Percentiles rank a stretch among this genome's conserved stretches.
phyloP scores from a whole-genome alignment of 768 basidiomycete genomes.

The Phaeolepiota aurea region DNA sequence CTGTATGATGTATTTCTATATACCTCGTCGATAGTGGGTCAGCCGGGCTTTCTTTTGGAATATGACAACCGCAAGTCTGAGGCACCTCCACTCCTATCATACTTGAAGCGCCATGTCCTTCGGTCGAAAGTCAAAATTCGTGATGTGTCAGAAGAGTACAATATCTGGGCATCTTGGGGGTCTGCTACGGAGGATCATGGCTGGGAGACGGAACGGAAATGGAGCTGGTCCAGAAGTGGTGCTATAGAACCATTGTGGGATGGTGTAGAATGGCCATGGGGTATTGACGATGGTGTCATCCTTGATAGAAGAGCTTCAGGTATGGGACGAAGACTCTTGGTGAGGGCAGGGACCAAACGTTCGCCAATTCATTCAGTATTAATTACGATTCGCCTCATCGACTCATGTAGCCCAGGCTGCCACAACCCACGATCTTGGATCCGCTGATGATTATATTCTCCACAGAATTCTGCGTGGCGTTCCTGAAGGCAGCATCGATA shows the following conservation, averaged over 20 bases:
- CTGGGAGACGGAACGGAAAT: constrained; percentile 25
- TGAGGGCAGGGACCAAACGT: constrained; percentile 69
- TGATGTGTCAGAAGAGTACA: constrained; percentile 71
- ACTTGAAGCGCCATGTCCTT: constrained; percentile 79
- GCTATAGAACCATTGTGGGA: constrained; percentile 72
- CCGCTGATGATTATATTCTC: constrained; percentile 54
- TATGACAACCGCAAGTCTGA: constrained; percentile 58
- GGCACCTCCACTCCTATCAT: constrained; percentile 50
- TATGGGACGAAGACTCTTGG: constrained; percentile 71
- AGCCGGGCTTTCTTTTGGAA: constrained; percentile 59
- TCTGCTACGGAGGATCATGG: constrained; percentile 19
- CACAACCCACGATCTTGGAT: constrained; percentile 45
- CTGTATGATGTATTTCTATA: constrained; percentile 87
- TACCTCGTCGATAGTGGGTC: constrained; percentile 37
- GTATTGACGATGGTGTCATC: constrained; percentile 39
- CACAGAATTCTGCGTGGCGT: constrained; percentile 80
- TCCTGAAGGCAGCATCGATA: constrained; percentile 79
- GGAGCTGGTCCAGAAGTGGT: constrained; percentile 59
- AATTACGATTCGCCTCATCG: constrained; percentile 1
- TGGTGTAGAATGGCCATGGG: constrained; percentile 48
- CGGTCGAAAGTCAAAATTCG: constrained; percentile 83
- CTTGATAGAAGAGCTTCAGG: constrained; percentile 63
- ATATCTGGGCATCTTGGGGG: constrained; percentile 81
- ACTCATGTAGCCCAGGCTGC: constrained; percentile 38
- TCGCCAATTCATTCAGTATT: constrained; percentile 22